Percentiles rank a stretch among this genome's conserved stretches.
These are phyloP conservation scores for Zymoseptoria brevis DNA, from an alignment of 2,329 filamentous ascomycete species.

Conservation along the genomic window DNA sequence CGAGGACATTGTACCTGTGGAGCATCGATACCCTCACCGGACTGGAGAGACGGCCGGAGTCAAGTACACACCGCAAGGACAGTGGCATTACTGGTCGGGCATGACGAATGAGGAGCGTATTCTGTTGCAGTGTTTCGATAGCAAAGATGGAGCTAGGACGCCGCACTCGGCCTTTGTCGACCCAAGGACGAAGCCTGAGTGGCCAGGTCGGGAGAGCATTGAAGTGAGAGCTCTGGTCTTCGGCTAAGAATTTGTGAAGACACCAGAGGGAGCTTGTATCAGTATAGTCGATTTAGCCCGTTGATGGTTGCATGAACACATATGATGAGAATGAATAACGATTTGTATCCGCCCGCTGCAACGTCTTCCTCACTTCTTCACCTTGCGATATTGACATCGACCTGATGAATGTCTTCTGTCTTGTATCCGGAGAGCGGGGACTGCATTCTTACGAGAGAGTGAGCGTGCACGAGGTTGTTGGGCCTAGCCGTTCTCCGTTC, in stretches of 20 bases:
- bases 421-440: not conserved
- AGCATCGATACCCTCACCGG: slow-evolving; percentile 65
- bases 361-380: not conserved
- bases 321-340: not conserved
- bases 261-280: not conserved
- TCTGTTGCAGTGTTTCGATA: slow-evolving; percentile 45
- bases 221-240: slow-evolving; percentile 83
- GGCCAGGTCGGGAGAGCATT: slow-evolving; percentile 67
- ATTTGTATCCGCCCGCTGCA: not conserved
- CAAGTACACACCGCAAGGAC: slow-evolving; percentile 50
- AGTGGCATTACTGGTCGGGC: slow-evolving; percentile 74
- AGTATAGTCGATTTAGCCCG: not conserved
- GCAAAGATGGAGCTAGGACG: slow-evolving; percentile 32
- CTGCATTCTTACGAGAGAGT: not conserved
- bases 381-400: not conserved
- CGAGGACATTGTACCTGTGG: slow-evolving; percentile 60
- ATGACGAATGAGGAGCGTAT: slow-evolving; percentile 57
- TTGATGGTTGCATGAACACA: not conserved
- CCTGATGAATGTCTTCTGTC: not conserved
- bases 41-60: slow-evolving; percentile 69
- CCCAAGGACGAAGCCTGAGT: slow-evolving; percentile 60
- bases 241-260: slow-evolving; percentile 23
- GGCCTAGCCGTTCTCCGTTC: not conserved
- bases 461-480: not conserved
- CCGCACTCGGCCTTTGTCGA: slow-evolving; percentile 77